These are phyloP conservation scores for Alternaria arbusti DNA, from an alignment of 2,329 filamentous ascomycete genomes.

Conservation along the genomic window DNA sequence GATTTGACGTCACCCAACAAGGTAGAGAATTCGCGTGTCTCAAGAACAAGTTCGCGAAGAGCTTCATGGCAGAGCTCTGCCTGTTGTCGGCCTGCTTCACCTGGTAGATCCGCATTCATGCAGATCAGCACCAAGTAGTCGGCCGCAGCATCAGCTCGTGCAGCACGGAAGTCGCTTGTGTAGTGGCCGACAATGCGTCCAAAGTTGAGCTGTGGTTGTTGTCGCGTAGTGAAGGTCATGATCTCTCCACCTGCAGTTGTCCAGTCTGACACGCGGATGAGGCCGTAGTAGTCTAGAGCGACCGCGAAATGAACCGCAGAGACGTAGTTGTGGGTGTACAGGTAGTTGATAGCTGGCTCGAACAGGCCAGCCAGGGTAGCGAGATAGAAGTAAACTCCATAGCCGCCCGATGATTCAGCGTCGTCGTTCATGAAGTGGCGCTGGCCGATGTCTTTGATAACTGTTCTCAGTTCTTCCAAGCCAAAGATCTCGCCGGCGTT, in stretches of 20 bases:
- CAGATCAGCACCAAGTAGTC: conserved; percentile 94
- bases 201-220: conserved; percentile 87
- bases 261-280: conserved; percentile 82
- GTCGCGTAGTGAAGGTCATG: conserved; percentile 70
- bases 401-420: conserved; percentile 78
- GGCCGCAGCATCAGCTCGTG: conserved; percentile 85
- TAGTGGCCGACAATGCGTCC: conserved; percentile 93
- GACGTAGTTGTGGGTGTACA: conserved; percentile 90
- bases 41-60: conserved; percentile 90
- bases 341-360: conserved; percentile 88
- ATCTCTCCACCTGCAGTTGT: conserved; percentile 69
- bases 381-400: conserved; percentile 91
- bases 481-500: conserved; percentile 68
- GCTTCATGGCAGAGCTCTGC: conserved; percentile 87
- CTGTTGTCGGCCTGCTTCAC: conserved; percentile 76
- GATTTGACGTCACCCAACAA: conserved; percentile 88
- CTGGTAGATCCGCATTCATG: conserved; percentile 82
- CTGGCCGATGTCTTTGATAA: conserved; percentile 85
- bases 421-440: conserved; percentile 86
- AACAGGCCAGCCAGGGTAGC: conserved; percentile 92
- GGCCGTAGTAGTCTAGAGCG: conserved; percentile 72
- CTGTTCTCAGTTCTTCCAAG: conserved; percentile 73
- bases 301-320: conserved; percentile 96
- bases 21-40: conserved; percentile 94
- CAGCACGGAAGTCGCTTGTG: conserved; percentile 92